These are phyloP conservation scores for Blumeria hordei DNA, from an alignment of 2,329 filamentous ascomycete genomes.

Conservation along the genomic window DNA sequence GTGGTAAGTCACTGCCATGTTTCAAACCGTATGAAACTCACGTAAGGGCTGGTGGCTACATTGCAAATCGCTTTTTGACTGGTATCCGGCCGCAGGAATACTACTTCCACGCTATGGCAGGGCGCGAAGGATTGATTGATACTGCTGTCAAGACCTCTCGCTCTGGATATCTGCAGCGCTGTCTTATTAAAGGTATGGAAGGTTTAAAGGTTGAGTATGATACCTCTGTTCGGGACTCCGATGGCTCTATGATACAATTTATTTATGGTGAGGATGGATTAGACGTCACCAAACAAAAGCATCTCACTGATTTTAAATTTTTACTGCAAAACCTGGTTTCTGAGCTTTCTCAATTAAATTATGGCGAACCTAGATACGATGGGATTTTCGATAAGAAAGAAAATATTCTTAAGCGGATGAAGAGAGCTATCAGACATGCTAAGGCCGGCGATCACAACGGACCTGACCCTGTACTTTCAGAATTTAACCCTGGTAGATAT, in stretches of 20 bases:
- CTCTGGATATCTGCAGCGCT: conserved; percentile 88
- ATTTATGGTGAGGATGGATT: conserved; percentile 90
- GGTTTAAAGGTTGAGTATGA: conserved; percentile 83
- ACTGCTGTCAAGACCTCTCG: conserved; percentile 96
- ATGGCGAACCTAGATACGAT: conserved; percentile 28
- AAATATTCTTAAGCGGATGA: conserved; percentile 43
- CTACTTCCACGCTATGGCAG: conserved; percentile 99
- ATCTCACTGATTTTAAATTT: conserved; percentile 76
- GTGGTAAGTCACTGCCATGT: conserved; percentile 83
- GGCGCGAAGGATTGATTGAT: conserved; percentile 92
- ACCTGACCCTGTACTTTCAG: conserved; percentile 46
- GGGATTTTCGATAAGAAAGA: conserved; percentile 40
- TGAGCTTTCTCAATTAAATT: conserved; percentile 51
- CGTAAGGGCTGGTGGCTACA: conserved; percentile 74
- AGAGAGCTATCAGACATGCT: conserved; percentile 53
- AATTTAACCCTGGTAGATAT: conserved; percentile 52
- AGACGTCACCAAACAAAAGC: conserved; percentile 83
- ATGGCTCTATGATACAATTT: conserved; percentile 85
- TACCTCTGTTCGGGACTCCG: conserved; percentile 76
- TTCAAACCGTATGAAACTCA: conserved; percentile 83
- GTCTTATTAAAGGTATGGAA: conserved; percentile 97
- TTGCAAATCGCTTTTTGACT: conserved; percentile 90
- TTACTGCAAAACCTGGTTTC: conserved; percentile 67
- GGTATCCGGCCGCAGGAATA: conserved; percentile 94
- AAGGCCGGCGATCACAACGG: conserved; percentile 28